Evolutionary conservation across 495 filamentous ascomycete species (phyloP).

Genomic region (Terfezia boudieri): DNA sequence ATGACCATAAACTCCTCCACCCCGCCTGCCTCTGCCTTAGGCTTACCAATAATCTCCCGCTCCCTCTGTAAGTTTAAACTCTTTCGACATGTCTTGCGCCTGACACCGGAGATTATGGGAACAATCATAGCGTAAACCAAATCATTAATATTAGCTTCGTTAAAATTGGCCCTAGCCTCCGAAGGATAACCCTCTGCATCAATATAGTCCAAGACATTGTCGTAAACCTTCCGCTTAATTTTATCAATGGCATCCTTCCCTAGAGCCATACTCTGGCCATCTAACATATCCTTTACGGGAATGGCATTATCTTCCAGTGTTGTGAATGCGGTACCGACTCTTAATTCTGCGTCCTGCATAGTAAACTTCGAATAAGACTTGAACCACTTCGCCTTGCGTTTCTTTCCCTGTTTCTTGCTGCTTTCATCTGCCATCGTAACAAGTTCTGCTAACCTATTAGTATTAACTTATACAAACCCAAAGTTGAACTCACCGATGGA

Average conservation of each 20-base stretch:
- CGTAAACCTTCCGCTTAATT: slow-evolving; percentile 2
- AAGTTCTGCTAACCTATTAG: no score
- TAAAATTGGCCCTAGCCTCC: slow-evolving; percentile 1
- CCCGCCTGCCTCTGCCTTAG: neutral
- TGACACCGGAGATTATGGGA: neutral
- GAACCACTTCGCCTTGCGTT: neutral
- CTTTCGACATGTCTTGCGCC: neutral
- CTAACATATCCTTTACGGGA: no score
- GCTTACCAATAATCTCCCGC: neutral
- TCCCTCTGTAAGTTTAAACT: neutral
- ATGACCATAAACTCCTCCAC: slow-evolving; percentile 3
- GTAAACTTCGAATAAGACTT: slow-evolving; percentile 1
- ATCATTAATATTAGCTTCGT: neutral
- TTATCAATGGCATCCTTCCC: neutral
- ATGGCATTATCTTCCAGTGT: no score
- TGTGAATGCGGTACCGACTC: neutral
- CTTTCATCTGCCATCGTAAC: no score
- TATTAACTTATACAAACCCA: no score
- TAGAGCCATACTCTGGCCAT: no score
- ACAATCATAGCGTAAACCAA: neutral
- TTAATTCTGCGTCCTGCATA: neutral
- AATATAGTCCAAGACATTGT: neutral
- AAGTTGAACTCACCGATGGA: no score
- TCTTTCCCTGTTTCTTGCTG: no score
- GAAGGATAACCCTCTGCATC: slow-evolving; percentile 3